Base-by-base conservation (phyloP, 495 filamentous ascomycete species). In the Sporormia fimetaria region DNA sequence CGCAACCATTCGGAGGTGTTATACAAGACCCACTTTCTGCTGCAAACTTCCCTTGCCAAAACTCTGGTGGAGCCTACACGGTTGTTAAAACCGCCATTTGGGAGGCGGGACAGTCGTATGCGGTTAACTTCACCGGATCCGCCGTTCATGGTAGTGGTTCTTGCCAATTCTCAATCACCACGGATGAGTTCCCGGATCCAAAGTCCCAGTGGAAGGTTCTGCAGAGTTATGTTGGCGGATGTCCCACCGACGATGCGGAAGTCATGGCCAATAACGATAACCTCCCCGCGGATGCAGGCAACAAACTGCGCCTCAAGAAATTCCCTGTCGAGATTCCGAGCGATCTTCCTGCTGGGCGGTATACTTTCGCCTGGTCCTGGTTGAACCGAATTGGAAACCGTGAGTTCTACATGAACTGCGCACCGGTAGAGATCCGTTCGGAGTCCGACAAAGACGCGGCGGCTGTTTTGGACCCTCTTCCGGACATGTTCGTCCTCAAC, bases 381-480 rank as follows among this genome's bases (percentile, higher is more conserved):
- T 79, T 88, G 66, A 95, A 95, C 73, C 78, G 78, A 47, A 57
- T 87, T 37, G 85, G 85, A 33, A 85, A 87, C 64, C 74, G 84
- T 15, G 87, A 95, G 59, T 85, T 92, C 74, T 94, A 94, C 68
- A 93, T 92, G 87, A 86, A 87, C 70, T 95, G 87, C 46, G 81
- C 79, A 3, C 73, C 81, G 14, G 69, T 88, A 32, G 74, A 68
- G 4, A 71, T 94, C 60, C 63, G 0, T 68, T 67, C 3, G 74
- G 71, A 34, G 21, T 34, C 31, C 3, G 31, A 14, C 11, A 3
- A 14, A 11, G 31, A 34, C 8, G 39, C 27, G 10, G 37, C 25
- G 2, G 16, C 30, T 27, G 26, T 68, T 44, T 71, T 69, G 47
- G 64, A 71, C 46, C 63, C 58, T 20, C 78, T 86, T 15, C 87